A percentile compares a stretch with the other conserved stretches of the same genome.
Evolutionary conservation across 2,329 filamentous ascomycete species (phyloP).

Genomic region (Lasiodiplodia citricola): DNA sequence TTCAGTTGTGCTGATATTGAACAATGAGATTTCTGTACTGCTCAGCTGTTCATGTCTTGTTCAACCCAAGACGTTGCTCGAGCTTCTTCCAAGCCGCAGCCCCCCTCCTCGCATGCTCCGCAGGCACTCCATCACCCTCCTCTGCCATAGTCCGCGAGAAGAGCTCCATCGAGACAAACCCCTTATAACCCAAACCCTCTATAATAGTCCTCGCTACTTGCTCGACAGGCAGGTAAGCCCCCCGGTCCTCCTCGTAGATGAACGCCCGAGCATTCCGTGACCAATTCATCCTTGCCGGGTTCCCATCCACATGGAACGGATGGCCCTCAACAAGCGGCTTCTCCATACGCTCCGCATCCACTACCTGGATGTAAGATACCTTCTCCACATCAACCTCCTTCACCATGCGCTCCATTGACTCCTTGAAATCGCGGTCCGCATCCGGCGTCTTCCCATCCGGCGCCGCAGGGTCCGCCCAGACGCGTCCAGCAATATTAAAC

Average conservation of each 20-base stretch:
- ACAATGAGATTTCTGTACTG: neutral
- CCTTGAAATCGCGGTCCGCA: constrained; percentile 22
- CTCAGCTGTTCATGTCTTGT: neutral
- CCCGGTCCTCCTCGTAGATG: neutral
- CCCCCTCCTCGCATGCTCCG: neutral
- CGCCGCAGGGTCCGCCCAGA: constrained; percentile 30
- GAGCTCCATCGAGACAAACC: constrained; percentile 1
- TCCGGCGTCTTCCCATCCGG: constrained; percentile 26
- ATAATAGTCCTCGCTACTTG: neutral
- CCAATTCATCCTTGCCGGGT: constrained; percentile 28
- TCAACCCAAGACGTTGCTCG: neutral
- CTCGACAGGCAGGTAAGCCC: constrained; percentile 4
- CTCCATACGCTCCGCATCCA: constrained; percentile 27
- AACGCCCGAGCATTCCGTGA: constrained; percentile 29
- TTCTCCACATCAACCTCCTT: constrained; percentile 5
- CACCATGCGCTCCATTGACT: constrained; percentile 1
- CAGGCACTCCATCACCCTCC: neutral
- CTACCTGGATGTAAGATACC: constrained; percentile 28
- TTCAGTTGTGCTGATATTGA: neutral
- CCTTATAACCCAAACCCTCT: neutral
- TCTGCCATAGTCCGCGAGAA: neutral
- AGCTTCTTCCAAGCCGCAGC: neutral
- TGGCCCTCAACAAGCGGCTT: constrained; percentile 24
- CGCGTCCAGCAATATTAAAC: constrained; percentile 31
- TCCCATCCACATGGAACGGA: constrained; percentile 26